Conservation (phyloP, 345 rosid species). For the Aquilaria yunnanensis region DNA sequence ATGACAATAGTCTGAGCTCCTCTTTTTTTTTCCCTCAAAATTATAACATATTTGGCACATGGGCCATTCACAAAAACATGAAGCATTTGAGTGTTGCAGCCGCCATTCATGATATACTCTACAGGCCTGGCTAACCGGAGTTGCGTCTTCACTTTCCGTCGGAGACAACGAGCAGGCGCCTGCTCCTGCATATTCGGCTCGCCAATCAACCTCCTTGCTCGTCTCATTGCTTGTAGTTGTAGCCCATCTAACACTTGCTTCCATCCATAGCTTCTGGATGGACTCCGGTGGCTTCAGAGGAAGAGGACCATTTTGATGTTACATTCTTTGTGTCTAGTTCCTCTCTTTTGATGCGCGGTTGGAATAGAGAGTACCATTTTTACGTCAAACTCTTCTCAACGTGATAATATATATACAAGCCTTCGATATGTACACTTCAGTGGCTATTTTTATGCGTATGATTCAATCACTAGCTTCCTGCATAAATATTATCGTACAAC, state of each 20-base stretch:
- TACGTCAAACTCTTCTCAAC: background rate
- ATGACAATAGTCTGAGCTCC: too few species aligned
- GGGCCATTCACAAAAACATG: too few species aligned
- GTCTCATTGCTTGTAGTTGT: background rate
- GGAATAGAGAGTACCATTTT: background rate
- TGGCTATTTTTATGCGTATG: too few species aligned
- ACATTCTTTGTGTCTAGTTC: background rate
- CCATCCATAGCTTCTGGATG: constrained; percentile 5
- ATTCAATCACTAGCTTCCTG: too few species aligned
- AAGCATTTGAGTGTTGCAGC: too few species aligned
- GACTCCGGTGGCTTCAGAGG: too few species aligned
- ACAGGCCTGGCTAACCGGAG: constrained; percentile 17
- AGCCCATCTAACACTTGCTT: constrained; percentile 13
- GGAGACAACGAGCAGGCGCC: constrained; percentile 20
- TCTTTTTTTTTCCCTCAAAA: too few species aligned
- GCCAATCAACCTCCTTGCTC: background rate
- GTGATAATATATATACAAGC: background rate
- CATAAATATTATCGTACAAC: too few species aligned
- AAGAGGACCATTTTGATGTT: constrained; percentile 9
- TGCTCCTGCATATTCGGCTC: constrained; percentile 31
- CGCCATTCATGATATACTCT: background rate
- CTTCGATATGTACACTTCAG: background rate
- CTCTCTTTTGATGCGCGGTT: constrained; percentile 1
- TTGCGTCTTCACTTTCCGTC: constrained; percentile 6
- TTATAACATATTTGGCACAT: too few species aligned